These are phyloP conservation scores for Nepenthes alata DNA, from an alignment of 179 eudicot species.

Conservation along the genomic window DNA sequence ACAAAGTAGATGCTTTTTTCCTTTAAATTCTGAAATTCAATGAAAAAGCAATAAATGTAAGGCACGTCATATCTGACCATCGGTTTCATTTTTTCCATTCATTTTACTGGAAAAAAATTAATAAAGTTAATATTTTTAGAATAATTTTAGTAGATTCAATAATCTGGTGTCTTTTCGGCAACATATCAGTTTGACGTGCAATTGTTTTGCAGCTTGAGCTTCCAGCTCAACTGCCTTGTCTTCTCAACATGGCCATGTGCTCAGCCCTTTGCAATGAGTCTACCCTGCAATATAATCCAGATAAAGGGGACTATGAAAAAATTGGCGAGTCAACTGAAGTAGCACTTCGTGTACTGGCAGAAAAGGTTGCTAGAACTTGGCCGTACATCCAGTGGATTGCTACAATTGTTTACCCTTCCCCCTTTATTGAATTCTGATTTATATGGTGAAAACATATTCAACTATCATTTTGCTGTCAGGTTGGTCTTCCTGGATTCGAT, in stretches of 20 bases:
- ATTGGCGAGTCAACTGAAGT: conserved; percentile 99
- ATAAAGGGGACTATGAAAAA: conserved; percentile 83
- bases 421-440: neutral
- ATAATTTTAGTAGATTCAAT: neutral
- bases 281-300: conserved; percentile 79
- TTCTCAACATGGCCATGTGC: conserved; percentile 96
- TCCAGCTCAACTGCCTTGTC: conserved; percentile 94
- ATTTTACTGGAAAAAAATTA: no score
- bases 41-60: neutral
- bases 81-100: no score
- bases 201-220: conserved; percentile 51
- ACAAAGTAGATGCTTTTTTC: neutral
- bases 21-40: neutral
- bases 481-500: conserved; percentile 97
- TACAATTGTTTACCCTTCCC: no score
- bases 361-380: conserved; percentile 45
- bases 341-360: conserved; percentile 90
- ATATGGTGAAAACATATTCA: neutral
- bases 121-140: no score
- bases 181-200: no score
- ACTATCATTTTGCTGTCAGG: conserved; percentile 29
- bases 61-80: neutral
- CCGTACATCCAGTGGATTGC: neutral
- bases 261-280: conserved; percentile 99
- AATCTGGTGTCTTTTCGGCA: neutral